Percentiles rank a stretch among this genome's conserved stretches.
Evolutionary conservation across 2,329 filamentous ascomycete species (phyloP).

Genomic region (Endocalyx cinctus): DNA sequence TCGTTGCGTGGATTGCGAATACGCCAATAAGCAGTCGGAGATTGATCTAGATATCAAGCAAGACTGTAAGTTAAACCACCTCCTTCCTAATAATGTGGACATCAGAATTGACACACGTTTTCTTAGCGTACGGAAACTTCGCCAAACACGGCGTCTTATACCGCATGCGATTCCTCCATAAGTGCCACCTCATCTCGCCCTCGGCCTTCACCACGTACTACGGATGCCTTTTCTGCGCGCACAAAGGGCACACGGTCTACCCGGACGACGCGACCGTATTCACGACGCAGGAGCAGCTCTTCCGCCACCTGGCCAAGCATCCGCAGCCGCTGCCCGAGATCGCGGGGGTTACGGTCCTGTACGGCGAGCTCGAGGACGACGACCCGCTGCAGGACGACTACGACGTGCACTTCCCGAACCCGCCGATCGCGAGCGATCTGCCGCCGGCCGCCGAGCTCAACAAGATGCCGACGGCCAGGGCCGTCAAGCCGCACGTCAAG

Average conservation of each 20-base stretch:
- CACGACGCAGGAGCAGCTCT: conserved; percentile 29
- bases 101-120: too few species aligned
- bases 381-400: conserved; percentile 23
- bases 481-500: conserved; percentile 29
- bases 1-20: conserved; percentile 18
- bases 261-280: conserved; percentile 40
- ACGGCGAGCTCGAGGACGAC: conserved; percentile 24
- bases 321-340: conserved; percentile 35
- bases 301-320: conserved; percentile 35
- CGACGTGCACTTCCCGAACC: conserved; percentile 32
- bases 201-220: conserved; percentile 29
- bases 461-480: conserved; percentile 30
- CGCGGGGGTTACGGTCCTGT: conserved; percentile 32
- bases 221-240: conserved; percentile 36
- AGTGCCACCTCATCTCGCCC: conserved; percentile 33
- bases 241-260: conserved; percentile 27
- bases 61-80: conserved; percentile 15
- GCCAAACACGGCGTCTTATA: conserved; percentile 30
- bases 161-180: conserved; percentile 37
- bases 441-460: conserved; percentile 18
- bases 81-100: too few species aligned
- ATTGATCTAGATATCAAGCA: conserved; percentile 14
- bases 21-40: conserved; percentile 13
- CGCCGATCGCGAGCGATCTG: conserved; percentile 24
- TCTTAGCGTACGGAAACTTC: too few species aligned